Evolutionary conservation across 2,329 filamentous ascomycete genomes (phyloP).

Genomic region (Verticillium dahliae): DNA sequence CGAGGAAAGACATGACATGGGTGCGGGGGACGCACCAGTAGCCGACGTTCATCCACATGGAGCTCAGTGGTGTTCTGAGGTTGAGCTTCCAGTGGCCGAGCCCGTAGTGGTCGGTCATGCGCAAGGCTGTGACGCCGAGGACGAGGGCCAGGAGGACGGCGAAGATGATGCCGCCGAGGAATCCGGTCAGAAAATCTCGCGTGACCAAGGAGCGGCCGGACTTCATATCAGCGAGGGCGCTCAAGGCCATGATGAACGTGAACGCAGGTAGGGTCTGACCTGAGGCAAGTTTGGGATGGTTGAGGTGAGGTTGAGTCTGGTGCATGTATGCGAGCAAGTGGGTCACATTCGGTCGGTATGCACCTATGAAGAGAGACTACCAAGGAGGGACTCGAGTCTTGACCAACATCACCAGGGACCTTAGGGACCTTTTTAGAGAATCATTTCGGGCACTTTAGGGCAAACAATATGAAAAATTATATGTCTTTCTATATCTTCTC

Average conservation of each 20-base stretch:
- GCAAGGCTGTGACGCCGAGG: conserved; percentile 13
- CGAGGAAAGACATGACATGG: neutral
- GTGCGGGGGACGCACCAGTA: conserved; percentile 42
- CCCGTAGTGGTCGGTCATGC: conserved; percentile 32
- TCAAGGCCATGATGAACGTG: neutral
- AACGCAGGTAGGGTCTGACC: neutral
- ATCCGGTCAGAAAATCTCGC: neutral
- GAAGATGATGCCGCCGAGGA: neutral
- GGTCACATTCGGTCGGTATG: no score
- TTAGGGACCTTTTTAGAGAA: no score
- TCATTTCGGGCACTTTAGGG: no score
- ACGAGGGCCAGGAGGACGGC: conserved; percentile 10
- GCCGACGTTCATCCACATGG: conserved; percentile 61
- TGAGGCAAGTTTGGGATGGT: neutral
- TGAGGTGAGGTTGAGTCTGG: neutral
- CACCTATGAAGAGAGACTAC: no score
- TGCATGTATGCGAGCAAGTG: neutral
- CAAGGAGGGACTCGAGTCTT: no score
- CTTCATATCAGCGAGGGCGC: neutral
- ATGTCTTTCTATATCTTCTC: no score
- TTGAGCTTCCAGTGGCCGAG: conserved; percentile 52
- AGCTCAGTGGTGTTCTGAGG: conserved; percentile 32
- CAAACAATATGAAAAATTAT: no score
- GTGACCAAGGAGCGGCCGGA: neutral
- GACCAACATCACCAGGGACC: no score